Base-by-base conservation (phyloP, 2,329 filamentous ascomycete species). In the Fusarium sterilihyphosum region DNA sequence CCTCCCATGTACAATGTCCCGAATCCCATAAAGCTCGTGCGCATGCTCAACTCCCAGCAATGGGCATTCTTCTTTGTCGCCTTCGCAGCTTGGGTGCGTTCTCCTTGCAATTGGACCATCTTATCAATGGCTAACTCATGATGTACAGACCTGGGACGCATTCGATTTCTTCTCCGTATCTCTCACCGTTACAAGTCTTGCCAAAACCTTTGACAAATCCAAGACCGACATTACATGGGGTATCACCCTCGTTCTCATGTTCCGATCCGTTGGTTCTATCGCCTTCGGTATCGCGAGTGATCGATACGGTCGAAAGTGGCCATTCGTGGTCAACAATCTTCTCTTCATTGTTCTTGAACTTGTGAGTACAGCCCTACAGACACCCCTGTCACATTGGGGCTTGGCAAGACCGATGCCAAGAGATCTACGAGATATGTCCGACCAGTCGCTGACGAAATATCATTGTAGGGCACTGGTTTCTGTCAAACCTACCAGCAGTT, bases 321-420 rank as follows among this genome's bases (percentile, higher is more conserved):
- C 92, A 3, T 94, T 95, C 84, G 87, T 95, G 20, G 79, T 92
- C 67, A 95, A 95, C 83, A 93, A 94, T 82, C 69, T 94, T 29
- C 85, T 95, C 26, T 90, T 95, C 67, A 92, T 93, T 43, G 80
- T 91, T 11, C 86, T 95, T 16, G 92, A 95, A 81, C 86, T 95
- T 77, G 92, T 92, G 78, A 83, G 85, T 80, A 40, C 58, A 41
- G 24, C 49, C 41, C 43, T 57, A 35, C 6, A 24, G 29, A 18
- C 4, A 66, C 17, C 31, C 58, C 40, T 61, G 40, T n/a, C 31
- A 8, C 17, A 35, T 52, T 24, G 7, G 44, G 44, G 20, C 54
- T 70, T 72, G 70, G 66, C 61, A 41, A 35, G 5, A 4, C 46
- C 41, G 33, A 52, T 40, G 46, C 35, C 54, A 49, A 35, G 47